Evolutionary conservation across 768 basidiomycete species (phyloP).

Genomic region (Podaxis sp.): DNA sequence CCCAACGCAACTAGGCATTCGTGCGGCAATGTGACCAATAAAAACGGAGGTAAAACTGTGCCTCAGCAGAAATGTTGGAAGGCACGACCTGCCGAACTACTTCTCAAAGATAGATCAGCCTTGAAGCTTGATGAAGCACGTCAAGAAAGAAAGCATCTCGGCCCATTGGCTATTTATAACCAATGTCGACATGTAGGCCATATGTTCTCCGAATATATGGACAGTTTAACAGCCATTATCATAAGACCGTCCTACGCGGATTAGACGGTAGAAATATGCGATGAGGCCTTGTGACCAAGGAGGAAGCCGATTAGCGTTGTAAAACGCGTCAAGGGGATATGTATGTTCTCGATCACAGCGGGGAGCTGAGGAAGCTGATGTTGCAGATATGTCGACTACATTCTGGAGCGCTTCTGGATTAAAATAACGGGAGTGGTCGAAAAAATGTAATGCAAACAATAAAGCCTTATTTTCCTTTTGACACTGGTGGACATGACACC

Average conservation of each 20-base stretch:
- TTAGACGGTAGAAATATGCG: not conserved
- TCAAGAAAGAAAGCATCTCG: not conserved
- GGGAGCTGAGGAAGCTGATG: not conserved
- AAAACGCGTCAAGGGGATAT: not conserved
- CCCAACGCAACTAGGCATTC: not conserved
- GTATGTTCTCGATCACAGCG: slow-evolving; percentile 1
- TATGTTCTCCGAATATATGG: not conserved
- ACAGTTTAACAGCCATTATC: not conserved
- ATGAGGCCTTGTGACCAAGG: not conserved
- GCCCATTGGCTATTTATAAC: not conserved
- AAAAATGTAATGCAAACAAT: too few species aligned
- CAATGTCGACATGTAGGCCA: not conserved
- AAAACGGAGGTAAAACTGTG: not conserved
- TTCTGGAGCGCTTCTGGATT: too few species aligned
- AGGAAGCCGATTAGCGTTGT: too few species aligned
- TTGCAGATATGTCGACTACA: not conserved
- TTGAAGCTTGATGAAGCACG: not conserved
- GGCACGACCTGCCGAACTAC: not conserved
- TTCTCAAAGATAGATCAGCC: not conserved
- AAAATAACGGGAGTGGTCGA: too few species aligned
- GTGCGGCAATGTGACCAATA: not conserved
- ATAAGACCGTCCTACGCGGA: not conserved
- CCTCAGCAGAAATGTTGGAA: not conserved
- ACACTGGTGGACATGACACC: too few species aligned
- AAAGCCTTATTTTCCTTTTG: too few species aligned